phyloP scores from a whole-genome alignment of 2,329 filamentous ascomycete species.

The Niveomyces coronatus region DNA sequence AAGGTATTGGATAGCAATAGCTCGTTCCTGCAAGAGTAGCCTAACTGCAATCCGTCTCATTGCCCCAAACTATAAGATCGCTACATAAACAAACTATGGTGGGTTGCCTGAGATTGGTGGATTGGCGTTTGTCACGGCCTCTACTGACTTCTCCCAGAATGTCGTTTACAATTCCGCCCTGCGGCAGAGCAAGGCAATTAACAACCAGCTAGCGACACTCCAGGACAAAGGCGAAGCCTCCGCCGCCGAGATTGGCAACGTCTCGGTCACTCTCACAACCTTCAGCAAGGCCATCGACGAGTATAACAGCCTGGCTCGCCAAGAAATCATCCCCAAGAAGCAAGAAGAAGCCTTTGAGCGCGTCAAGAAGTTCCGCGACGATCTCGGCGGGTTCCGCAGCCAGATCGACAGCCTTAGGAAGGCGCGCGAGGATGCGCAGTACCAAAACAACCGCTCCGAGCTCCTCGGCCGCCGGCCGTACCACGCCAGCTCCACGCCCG shows the following conservation, averaged over 20 bases:
- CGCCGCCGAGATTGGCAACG: conserved; percentile 48
- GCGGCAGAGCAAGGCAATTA: conserved; percentile 73
- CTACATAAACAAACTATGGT: conserved; percentile 2
- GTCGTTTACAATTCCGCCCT: conserved; percentile 77
- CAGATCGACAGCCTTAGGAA: conserved; percentile 71
- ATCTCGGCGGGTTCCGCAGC: conserved; percentile 68
- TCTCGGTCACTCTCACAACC: conserved; percentile 66
- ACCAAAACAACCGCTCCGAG: conserved; percentile 60
- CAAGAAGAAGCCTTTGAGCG: conserved; percentile 84
- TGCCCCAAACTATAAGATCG: no score
- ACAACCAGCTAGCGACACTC: conserved; percentile 64
- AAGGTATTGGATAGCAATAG: no score
- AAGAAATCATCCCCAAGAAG: conserved; percentile 84
- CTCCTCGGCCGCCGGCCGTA: conserved; percentile 79
- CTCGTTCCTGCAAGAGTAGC: no score
- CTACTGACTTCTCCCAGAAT: conserved; percentile 41
- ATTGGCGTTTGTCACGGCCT: no score
- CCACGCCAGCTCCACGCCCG: conserved; percentile 52
- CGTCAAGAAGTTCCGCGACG: conserved; percentile 72
- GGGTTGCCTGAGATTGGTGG: no score
- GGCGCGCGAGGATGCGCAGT: conserved; percentile 62
- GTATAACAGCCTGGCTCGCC: conserved; percentile 74
- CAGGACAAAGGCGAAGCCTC: conserved; percentile 54
- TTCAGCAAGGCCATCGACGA: conserved; percentile 89
- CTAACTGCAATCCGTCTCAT: not conserved